Conservation (phyloP, 2,329 filamentous ascomycete genomes). For the Fusarium lyarnte region DNA sequence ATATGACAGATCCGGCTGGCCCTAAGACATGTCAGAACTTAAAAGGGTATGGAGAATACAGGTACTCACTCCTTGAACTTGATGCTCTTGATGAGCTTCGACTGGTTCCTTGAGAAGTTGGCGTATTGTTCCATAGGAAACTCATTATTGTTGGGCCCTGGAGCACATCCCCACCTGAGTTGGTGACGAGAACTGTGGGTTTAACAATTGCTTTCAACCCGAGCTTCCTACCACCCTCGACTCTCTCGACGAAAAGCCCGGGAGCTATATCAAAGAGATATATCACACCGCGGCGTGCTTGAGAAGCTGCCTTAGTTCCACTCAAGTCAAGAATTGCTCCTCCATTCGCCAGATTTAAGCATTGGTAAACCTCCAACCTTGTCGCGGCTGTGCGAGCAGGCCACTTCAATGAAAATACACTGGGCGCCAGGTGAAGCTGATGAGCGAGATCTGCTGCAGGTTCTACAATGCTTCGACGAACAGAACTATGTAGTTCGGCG, state of each 20-base stretch:
- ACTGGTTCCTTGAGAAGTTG: conserved; percentile 20
- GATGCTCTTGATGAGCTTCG: conserved; percentile 35
- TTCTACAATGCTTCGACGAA: conserved; percentile 48
- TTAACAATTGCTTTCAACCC: conserved; percentile 46
- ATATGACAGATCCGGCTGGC: conserved; percentile 26
- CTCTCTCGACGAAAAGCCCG: conserved; percentile 50
- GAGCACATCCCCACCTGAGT: conserved; percentile 40
- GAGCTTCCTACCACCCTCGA: conserved; percentile 48
- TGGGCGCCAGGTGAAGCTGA: conserved; percentile 48
- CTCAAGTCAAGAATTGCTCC: conserved; percentile 45
- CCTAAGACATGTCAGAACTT: conserved; percentile 46
- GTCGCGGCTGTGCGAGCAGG: conserved; percentile 49
- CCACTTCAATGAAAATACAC: conserved; percentile 51
- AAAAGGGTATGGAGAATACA: conserved; percentile 19
- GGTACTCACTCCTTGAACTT: conserved; percentile 44
- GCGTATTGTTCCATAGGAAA: conserved; percentile 47
- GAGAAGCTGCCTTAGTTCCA: conserved; percentile 43
- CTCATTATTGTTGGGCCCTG: conserved; percentile 47
- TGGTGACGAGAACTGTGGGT: conserved; percentile 48
- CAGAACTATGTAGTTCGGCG: conserved; percentile 46
- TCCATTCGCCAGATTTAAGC: conserved; percentile 47
- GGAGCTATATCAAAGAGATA: conserved; percentile 52
- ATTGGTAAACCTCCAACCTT: conserved; percentile 51
- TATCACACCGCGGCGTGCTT: conserved; percentile 44
- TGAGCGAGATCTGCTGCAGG: conserved; percentile 51